phyloP scores from a whole-genome alignment of 108 stramenopile species.

The Chaetoceros muelleri region DNA sequence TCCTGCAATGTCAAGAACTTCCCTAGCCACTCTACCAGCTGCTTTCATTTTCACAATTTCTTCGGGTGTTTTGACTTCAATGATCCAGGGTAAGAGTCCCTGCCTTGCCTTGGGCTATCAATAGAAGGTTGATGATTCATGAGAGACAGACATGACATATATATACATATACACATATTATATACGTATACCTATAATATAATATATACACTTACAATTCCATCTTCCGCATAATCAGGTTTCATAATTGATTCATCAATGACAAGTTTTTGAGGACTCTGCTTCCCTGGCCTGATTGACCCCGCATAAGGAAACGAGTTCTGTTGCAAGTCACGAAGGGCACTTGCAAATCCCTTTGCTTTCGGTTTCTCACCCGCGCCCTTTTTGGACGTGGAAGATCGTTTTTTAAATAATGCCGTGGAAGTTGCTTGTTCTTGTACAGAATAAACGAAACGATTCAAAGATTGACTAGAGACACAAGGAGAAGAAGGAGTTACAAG shows the following conservation, averaged over 20 bases:
- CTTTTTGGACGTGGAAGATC: not conserved
- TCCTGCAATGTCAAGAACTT: slow-evolving; percentile 90
- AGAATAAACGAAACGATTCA: too few species aligned
- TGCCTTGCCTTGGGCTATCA: slow-evolving; percentile 37
- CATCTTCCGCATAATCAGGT: slow-evolving; percentile 78
- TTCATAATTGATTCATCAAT: slow-evolving; percentile 26
- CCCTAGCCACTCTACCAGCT: slow-evolving; percentile 73
- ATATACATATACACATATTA: too few species aligned
- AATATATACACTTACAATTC: slow-evolving; percentile 16
- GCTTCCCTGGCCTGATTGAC: slow-evolving; percentile 49
- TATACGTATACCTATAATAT: too few species aligned
- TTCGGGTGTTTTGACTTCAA: slow-evolving; percentile 79
- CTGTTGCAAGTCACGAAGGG: not conserved
- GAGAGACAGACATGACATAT: too few species aligned
- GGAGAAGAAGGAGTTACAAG: too few species aligned
- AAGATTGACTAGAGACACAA: too few species aligned
- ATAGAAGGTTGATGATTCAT: too few species aligned
- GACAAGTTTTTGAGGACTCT: slow-evolving; percentile 53
- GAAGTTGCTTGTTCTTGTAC: not conserved
- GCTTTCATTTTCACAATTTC: slow-evolving; percentile 91
- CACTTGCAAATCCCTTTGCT: slow-evolving; percentile 8
- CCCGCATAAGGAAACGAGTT: slow-evolving; percentile 60
- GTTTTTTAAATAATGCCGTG: not conserved
- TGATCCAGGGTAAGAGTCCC: slow-evolving; percentile 57
- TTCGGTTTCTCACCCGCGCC: not conserved